Base-by-base conservation (phyloP, 768 basidiomycete genomes). In the Leccinum barrowsii region DNA sequence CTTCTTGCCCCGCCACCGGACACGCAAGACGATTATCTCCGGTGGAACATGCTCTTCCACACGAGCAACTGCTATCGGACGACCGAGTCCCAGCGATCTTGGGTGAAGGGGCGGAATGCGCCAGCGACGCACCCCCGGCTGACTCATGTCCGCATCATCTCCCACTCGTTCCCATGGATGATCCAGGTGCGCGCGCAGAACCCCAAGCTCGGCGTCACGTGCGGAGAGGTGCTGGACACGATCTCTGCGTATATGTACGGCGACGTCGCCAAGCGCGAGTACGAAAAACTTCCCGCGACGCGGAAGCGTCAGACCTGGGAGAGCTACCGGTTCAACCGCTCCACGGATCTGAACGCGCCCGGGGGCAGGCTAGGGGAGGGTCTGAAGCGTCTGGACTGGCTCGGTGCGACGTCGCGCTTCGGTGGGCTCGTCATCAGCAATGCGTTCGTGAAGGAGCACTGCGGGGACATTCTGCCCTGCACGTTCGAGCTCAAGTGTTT, bases 31-130 rank as follows among this genome's bases (percentile, higher is more conserved):
- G 78, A 80, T 5, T 81, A 82, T 66, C 74, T 91, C 47, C 82
- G 80, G 50, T 90, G 89, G 87, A 87, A 88, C 72, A 87, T 91
- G 85, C 78, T 87, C 44, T 89, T 84, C 68, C 74, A 76, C 6
- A 80, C 86, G 6, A 80, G 77, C 42, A 78, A 82, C 58, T 84
- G 85, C 55, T 81, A 81, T 63, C 81, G 85, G 57, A 87, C 85
- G 4, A 78, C 75, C n/a, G 89, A 90, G 57, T 76, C 80, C 4
- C 60, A 74, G 2, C 75, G 82, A 22, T 89, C 88, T 0, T 91
- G 89, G 89, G 76, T 81, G 4, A 76, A 74, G 32, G 88, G 89
- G 7, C 82, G 89, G 12, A 75, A 79, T 13, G 79, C 80, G 21
- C 86, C 87, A 17, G 87, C 86, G 2, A 87, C 86, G 1, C 81